phyloP scores from a whole-genome alignment of 768 basidiomycete genomes.

The Collybiopsis luxurians region DNA sequence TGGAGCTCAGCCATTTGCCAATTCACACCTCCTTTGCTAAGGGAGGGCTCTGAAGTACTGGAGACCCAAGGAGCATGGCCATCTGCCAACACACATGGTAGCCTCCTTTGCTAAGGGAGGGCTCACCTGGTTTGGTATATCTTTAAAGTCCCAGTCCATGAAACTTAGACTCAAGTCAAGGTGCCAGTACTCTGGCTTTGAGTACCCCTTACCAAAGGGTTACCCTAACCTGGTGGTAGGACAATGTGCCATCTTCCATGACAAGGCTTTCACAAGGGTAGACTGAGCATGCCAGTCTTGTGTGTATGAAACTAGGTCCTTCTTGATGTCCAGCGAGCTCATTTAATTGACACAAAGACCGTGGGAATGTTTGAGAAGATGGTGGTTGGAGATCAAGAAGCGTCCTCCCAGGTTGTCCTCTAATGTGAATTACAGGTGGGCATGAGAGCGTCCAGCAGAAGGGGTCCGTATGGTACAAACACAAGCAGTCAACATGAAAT shows the following conservation, averaged over 20 bases:
- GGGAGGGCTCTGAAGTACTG: no score
- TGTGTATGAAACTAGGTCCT: not conserved
- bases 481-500: no score
- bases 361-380: not conserved
- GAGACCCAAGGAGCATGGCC: no score
- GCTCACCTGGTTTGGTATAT: no score
- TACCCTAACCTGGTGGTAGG: not conserved
- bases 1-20: not conserved
- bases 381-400: not conserved
- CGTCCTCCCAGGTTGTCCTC: no score
- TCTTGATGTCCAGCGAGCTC: not conserved
- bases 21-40: not conserved
- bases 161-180: not conserved
- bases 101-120: no score
- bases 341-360: not conserved
- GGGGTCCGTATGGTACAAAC: no score
- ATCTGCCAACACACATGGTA: no score
- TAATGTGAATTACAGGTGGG: no score
- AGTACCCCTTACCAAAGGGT: not conserved
- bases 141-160: not conserved
- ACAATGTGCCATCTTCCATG: not conserved
- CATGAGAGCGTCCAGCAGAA: no score
- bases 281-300: not conserved
- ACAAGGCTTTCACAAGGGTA: not conserved
- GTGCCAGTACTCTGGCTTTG: not conserved